Base-by-base conservation (phyloP, 164 flowering plant species). In the Magnolia changhungtana region DNA sequence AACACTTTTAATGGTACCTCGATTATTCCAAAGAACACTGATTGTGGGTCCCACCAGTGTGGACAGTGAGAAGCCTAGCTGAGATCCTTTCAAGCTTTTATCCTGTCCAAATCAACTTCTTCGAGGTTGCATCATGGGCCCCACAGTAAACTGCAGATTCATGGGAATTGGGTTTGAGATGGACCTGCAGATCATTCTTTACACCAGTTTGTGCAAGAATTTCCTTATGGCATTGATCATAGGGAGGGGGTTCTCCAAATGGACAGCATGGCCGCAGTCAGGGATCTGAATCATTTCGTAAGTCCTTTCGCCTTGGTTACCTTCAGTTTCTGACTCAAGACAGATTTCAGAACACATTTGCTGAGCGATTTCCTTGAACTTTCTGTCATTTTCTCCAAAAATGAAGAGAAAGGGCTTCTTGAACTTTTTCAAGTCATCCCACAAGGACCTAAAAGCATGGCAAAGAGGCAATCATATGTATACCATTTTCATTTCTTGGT, bases 191-290 rank as follows among this genome's bases (percentile, higher is more conserved):
- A 37, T 37, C 45, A 37, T 37, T 49, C 27, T n/a, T 49, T 69
- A 16, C 0, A 2, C 72, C 75, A 79, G 19, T 73, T 59, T 74
- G 67, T 66, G 82, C 55, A 89, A 27, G 74, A 93, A 93, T 76
- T 78, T 81, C 49, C 95, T 86, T 68, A 93, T 51, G 9, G 89
- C 82, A 31, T 52, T 80, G 67, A 92, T 83, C 16, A 91, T 64
- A 61, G 79, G 81, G 18, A 96, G 91, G 7, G 99, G 97, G 76
- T 89, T 92, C 83, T 96, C 98, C 71, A 96, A 50, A 85, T 94
- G 97, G 50, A 85, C 91, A 72, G 98, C 99, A 88, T 96, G 99
- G n/a, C 99, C 99, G 58, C 87, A 82, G 21, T 85, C 73, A 8
- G 96, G 94, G 74, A 93, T 81, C 76, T 84, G 91, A 29, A 84